Conservation (phyloP, 345 rosid genomes). For the Boechera divaricarpa region DNA sequence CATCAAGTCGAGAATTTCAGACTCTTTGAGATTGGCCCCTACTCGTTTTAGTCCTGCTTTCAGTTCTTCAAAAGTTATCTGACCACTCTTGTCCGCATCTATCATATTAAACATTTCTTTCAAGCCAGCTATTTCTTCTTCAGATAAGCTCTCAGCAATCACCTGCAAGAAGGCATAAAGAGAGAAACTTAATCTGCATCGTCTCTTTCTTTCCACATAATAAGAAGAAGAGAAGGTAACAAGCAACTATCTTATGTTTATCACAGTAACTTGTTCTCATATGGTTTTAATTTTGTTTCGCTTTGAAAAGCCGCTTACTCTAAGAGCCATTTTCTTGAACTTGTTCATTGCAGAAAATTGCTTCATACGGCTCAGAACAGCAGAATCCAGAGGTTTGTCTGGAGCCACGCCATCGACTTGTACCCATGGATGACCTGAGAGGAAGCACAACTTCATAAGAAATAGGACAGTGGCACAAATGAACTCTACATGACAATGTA, state of each 20-base stretch:
- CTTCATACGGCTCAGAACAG: constrained; percentile 83
- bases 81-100: constrained; percentile 82
- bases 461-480: neutral
- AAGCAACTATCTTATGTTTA: neutral
- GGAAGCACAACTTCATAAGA: constrained; percentile 27
- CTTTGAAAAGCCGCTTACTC: constrained; percentile 51
- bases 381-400: constrained; percentile 88
- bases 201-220: constrained; percentile 19
- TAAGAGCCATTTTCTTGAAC: constrained; percentile 85
- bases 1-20: constrained; percentile 88
- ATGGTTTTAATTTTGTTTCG: neutral
- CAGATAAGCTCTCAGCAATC: constrained; percentile 84
- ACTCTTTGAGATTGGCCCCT: constrained; percentile 88
- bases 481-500: constrained; percentile 12
- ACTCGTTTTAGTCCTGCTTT: constrained; percentile 77
- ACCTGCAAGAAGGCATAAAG: constrained; percentile 51
- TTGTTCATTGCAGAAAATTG: constrained; percentile 94
- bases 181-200: constrained; percentile 8
- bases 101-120: constrained; percentile 94
- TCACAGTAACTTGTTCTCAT: neutral
- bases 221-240: constrained; percentile 17
- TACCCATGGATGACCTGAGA: constrained; percentile 91
- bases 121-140: constrained; percentile 91
- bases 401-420: constrained; percentile 86
- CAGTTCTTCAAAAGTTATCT: constrained; percentile 84